Evolutionary conservation across 306 rosid species (phyloP), one percentile per base, ranked within the genome.

Genomic region (Prunus dulcis): DNA sequence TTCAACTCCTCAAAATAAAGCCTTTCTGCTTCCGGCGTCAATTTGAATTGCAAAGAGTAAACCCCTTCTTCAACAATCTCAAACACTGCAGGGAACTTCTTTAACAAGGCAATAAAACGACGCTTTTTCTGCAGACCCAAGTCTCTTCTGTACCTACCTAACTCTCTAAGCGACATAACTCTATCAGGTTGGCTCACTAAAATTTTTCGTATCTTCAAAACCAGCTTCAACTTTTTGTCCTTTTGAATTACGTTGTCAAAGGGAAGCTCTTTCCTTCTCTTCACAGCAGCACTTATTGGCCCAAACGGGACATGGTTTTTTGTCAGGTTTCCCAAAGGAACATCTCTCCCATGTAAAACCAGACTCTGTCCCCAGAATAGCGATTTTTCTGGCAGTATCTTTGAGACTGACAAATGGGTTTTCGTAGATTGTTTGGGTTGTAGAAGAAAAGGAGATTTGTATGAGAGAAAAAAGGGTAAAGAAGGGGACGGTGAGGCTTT

Each of bases 161-260:
- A 38, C 46, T 89, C 82, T 78, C 69, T 81, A 45, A 93, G 91
- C 6, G 98, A 91, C 98, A 93, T 93, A 77, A 84, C 49, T 61
- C 92, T 81, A 76, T 89, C 88, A 19, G 89, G 97, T 12, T 88
- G 91, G 38, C 66, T 76, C 83, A 89, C 88, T 46, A 93, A 86
- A 74, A 91, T 82, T 82, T 78, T 93, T 84, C 92, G 86, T 61
- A 93, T 86, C 87, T 84, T 91, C 75, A 91, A 74, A 46, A 91
- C 92, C 77, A 93, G 77, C 43, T 88, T 93, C 78, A 93, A 84
- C 89, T 91, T 93, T 86, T 91, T 93, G 61, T 93, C 93, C 85
- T 78, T 93, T 55, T 93, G 93, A 13, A 93, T 93, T 23, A 93
- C 98, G 72, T 89, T 93, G 69, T 93, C 97, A 61, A 93, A 88